Base-by-base conservation (phyloP, 2,329 filamentous ascomycete genomes). In the Pyrenophora tritici-repentis region DNA sequence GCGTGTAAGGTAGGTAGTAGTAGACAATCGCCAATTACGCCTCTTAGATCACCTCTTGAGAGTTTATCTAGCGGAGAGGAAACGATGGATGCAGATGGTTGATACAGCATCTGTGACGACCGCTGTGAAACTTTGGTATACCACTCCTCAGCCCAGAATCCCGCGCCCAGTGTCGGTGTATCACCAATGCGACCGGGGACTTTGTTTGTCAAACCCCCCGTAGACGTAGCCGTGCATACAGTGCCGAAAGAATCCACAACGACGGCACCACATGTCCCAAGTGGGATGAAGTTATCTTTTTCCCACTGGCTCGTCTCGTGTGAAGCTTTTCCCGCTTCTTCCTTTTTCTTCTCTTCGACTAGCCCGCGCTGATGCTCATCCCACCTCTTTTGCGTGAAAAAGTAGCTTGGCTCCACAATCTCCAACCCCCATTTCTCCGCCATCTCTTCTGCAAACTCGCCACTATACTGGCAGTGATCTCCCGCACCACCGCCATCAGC, bases 141-240 rank as follows among this genome's bases (percentile, higher is more conserved):
- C 90, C 90, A 96, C 61, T 91, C 84, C 69, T 95, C 91, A 0
- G 91, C 90, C 90, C 91, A 96, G 72, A 91, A 96, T 0, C 91
- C 91, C 1, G 91, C 88, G 0, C 91, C 91, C 0, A 91, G 77
- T 0, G 87, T 88, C 0, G 91, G 91, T 9, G 91, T 96, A 68
- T 96, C 91, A 0, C 91, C 91, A 56, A 96, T 87, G 16, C 91
- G 80, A 0, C 91, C 91, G 0, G 89, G 89, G 47, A 93, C 75
- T 76, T 96, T 96, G 71, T 96, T 96, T 17, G 91, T 96, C 72
- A 96, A 71, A 0, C 91, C 91, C 4, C 91, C 91, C 0, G 83
- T 86, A 31, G 81, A 84, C 0, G 84, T 86, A 3, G 84, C 84
- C 38, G 79, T 80, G 46, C 89, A 91, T 3, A 95, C 73, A 3